These are phyloP conservation scores for Nadsonia starkeyi-henricii DNA, from an alignment of 1,139 yeast species.

Conservation along the genomic window DNA sequence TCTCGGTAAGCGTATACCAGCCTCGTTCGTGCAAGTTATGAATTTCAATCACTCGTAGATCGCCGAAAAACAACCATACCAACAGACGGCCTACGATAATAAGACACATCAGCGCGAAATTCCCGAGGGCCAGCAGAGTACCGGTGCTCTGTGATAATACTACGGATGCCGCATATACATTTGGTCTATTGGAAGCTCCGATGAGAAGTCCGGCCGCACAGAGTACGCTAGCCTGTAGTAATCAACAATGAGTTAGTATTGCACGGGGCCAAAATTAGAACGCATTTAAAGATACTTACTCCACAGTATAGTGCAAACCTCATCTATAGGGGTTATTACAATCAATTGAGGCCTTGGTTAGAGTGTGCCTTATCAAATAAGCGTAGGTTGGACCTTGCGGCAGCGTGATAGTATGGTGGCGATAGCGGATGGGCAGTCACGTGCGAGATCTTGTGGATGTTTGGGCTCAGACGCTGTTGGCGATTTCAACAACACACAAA, in stretches of 20 bases:
- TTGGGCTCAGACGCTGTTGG: too few species aligned
- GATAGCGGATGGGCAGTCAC: too few species aligned
- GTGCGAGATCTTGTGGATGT: too few species aligned
- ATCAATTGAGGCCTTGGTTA: too few species aligned
- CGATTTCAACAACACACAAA: too few species aligned
- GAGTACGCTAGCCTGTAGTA: background rate
- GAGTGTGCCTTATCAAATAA: too few species aligned
- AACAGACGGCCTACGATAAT: slow-evolving; percentile 31
- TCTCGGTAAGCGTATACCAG: slow-evolving; percentile 52
- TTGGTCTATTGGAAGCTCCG: slow-evolving; percentile 20
- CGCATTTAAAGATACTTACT: background rate
- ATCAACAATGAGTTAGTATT: too few species aligned
- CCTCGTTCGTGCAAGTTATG: slow-evolving; percentile 63
- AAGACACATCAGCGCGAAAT: slow-evolving; percentile 30
- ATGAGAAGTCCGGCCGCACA: background rate
- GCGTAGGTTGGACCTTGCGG: too few species aligned
- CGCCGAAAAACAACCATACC: slow-evolving; percentile 54
- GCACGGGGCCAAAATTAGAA: too few species aligned
- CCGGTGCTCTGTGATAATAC: slow-evolving; percentile 31
- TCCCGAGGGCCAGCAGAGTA: slow-evolving; percentile 28
- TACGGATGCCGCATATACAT: slow-evolving; percentile 31
- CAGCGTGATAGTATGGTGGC: too few species aligned
- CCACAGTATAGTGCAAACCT: background rate
- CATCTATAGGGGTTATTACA: background rate
- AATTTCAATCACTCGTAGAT: slow-evolving; percentile 55